These are phyloP conservation scores for Ogataea nitratoaversa DNA, from an alignment of 805 yeast genomes.

Conservation along the genomic window DNA sequence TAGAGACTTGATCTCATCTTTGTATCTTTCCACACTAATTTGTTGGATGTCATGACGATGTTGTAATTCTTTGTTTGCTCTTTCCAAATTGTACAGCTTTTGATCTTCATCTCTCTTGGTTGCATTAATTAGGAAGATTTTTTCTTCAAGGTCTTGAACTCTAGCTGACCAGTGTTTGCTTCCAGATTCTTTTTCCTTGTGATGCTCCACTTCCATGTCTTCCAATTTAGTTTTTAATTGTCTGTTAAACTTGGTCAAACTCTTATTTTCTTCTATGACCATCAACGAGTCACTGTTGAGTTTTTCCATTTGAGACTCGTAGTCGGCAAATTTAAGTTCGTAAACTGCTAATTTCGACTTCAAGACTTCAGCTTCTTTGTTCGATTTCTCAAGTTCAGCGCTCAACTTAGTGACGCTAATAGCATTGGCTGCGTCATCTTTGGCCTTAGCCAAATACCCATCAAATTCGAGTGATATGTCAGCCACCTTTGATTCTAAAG, in stretches of 20 bases:
- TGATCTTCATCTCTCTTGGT: slow-evolving; percentile 51
- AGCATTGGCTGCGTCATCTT: slow-evolving; percentile 29
- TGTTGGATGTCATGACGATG: slow-evolving; percentile 48
- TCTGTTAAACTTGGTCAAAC: slow-evolving; percentile 50
- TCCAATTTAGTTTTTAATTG: slow-evolving; percentile 45
- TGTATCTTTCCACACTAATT: slow-evolving; percentile 46
- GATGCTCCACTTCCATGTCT: slow-evolving; percentile 44
- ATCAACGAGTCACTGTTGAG: slow-evolving; percentile 53
- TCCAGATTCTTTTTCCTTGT: slow-evolving; percentile 48
- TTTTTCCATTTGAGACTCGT: slow-evolving; percentile 27
- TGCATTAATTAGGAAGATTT: slow-evolving; percentile 43
- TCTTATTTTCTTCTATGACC: slow-evolving; percentile 62
- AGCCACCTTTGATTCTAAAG: slow-evolving; percentile 40
- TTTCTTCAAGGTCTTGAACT: slow-evolving; percentile 47
- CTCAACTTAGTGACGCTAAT: slow-evolving; percentile 27
- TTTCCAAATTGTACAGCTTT: slow-evolving; percentile 44
- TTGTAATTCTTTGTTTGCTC: slow-evolving; percentile 50
- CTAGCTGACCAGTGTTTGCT: slow-evolving; percentile 55
- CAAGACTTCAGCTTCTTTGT: slow-evolving; percentile 27
- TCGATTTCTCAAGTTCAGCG: slow-evolving; percentile 34
- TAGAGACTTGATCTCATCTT: slow-evolving; percentile 54
- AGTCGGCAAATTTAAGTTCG: slow-evolving; percentile 20
- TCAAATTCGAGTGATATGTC: slow-evolving; percentile 39
- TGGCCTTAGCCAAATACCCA: slow-evolving; percentile 30
- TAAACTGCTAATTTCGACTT: slow-evolving; percentile 27